A percentile compares a stretch with the other conserved stretches of the same genome.
These are phyloP conservation scores for Amoebophrya sp. DNA, from an alignment of 169 alveolate genomes.

Conservation along the genomic window DNA sequence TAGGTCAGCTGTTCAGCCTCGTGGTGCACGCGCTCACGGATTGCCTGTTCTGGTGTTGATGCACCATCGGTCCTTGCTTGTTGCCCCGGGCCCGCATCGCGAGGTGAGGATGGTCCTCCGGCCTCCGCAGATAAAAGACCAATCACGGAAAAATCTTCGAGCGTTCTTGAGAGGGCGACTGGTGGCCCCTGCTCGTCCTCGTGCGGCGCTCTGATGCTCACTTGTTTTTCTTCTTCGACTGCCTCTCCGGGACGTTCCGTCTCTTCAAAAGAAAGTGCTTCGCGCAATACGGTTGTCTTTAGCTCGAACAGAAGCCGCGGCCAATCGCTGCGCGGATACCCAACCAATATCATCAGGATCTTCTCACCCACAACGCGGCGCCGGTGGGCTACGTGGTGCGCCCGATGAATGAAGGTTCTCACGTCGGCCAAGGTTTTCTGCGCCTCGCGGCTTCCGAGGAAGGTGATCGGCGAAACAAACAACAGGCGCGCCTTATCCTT, in stretches of 20 bases:
- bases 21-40: background rate
- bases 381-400: background rate
- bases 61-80: too few species aligned
- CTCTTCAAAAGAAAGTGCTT: background rate
- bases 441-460: background rate
- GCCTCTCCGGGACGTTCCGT: background rate
- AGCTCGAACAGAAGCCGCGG: background rate
- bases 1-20: background rate
- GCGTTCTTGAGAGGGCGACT: too few species aligned
- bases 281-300: background rate
- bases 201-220: background rate
- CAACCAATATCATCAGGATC: background rate
- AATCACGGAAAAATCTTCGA: too few species aligned
- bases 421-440: background rate
- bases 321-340: background rate
- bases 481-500: too few species aligned
- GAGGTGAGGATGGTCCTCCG: too few species aligned
- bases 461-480: background rate
- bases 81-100: too few species aligned
- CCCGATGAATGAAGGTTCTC: background rate
- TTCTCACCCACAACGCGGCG: background rate
- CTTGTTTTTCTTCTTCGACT: background rate
- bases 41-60: too few species aligned
- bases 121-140: background rate
- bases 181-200: too few species aligned